A percentile compares a stretch with the other conserved stretches of the same genome.
These are phyloP conservation scores for Colletotrichum tabaci DNA, from an alignment of 2,329 filamentous ascomycete genomes.

Conservation along the genomic window DNA sequence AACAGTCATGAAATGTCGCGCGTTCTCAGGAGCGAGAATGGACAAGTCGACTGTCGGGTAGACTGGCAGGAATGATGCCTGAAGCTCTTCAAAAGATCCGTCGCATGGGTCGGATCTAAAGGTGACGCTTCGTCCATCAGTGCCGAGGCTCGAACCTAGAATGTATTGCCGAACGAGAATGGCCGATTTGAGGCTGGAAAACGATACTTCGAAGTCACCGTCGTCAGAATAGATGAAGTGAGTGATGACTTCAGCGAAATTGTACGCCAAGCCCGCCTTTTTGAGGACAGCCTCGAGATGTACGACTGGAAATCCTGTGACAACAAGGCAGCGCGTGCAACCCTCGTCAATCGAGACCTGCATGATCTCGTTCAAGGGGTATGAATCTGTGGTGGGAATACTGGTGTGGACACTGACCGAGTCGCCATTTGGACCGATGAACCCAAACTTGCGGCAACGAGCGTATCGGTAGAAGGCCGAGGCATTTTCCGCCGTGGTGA, in stretches of 20 bases:
- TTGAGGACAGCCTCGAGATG: slow-evolving; percentile 18
- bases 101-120: slow-evolving; percentile 29
- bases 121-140: not conserved
- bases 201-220: slow-evolving; percentile 32
- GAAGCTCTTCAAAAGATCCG: slow-evolving; percentile 16
- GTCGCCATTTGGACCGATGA: not conserved
- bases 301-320: slow-evolving; percentile 30
- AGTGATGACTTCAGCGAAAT: slow-evolving; percentile 22
- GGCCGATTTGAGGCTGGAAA: slow-evolving; percentile 26
- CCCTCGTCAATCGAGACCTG: slow-evolving; percentile 12
- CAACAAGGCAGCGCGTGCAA: slow-evolving; percentile 27
- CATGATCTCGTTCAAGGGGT: slow-evolving; percentile 7
- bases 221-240: slow-evolving; percentile 26
- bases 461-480: slow-evolving; percentile 6
- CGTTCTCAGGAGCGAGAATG: slow-evolving; percentile 10
- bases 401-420: slow-evolving; percentile 1
- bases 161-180: slow-evolving; percentile 24
- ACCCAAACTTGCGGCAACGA: slow-evolving; percentile 32
- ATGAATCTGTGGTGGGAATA: slow-evolving; percentile 28
- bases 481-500: slow-evolving; percentile 13
- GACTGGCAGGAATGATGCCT: slow-evolving; percentile 15
- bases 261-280: slow-evolving; percentile 13
- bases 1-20: slow-evolving; percentile 14
- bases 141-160: slow-evolving; percentile 9
- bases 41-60: slow-evolving; percentile 3